Evolutionary conservation across 2,329 filamentous ascomycete genomes (phyloP).

Genomic region (Onygena corvina): DNA sequence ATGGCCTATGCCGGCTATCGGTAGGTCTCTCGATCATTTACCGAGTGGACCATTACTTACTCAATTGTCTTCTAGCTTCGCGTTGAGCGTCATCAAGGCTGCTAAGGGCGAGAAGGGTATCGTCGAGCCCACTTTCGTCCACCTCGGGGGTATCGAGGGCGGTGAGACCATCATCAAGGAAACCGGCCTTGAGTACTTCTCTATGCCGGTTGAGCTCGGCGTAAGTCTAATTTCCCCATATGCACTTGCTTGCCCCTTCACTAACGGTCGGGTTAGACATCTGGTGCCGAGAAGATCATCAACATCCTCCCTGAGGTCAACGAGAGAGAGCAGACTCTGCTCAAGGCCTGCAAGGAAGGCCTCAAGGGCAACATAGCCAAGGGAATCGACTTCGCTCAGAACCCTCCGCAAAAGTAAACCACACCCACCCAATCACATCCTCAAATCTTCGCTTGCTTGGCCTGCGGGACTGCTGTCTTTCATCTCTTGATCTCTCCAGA

Average conservation of each 20-base stretch:
- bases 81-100: conserved; percentile 86
- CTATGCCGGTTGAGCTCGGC: conserved; percentile 86
- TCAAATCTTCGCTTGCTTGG: not conserved
- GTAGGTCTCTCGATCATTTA: conserved; percentile 34
- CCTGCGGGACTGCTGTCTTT: not conserved
- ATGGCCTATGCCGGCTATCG: conserved; percentile 95
- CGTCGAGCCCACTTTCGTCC: conserved; percentile 89
- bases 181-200: conserved; percentile 86
- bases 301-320: conserved; percentile 68
- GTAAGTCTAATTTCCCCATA: conserved; percentile 45
- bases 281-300: conserved; percentile 72
- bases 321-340: conserved; percentile 78
- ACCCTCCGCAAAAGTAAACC: conserved; percentile 76
- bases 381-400: conserved; percentile 80
- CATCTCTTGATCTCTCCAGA: conserved; percentile 12
- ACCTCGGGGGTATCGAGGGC: conserved; percentile 78
- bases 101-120: conserved; percentile 81
- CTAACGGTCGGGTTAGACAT: conserved; percentile 45
- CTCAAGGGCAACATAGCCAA: conserved; percentile 90
- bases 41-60: conserved; percentile 16
- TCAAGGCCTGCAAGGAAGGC: conserved; percentile 61
- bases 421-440: conserved; percentile 19
- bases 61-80: conserved; percentile 49
- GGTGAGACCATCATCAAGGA: conserved; percentile 76
- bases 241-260: conserved; percentile 3